Percentiles rank a stretch among this genome's conserved stretches.
Conservation (phyloP, 2,329 filamentous ascomycete genomes). For the Ceratocystiopsis brevicomis region DNA sequence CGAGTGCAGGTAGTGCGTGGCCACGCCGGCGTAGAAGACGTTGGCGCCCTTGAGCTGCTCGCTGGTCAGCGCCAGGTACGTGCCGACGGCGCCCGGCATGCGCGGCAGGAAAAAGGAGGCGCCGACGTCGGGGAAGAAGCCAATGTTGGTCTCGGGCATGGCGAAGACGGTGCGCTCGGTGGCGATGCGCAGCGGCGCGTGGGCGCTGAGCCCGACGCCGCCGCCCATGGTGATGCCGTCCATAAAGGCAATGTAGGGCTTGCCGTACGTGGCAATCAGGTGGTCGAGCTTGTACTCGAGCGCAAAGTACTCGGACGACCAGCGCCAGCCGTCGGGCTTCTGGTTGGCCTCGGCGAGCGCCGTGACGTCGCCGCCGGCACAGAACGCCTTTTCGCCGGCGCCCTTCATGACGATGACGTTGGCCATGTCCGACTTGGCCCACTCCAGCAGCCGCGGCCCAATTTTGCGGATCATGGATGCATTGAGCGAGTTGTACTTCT, state of each 20-base stretch:
- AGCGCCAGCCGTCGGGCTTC: constrained; percentile 46
- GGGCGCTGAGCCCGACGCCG: constrained; percentile 81
- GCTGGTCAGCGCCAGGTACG: constrained; percentile 84
- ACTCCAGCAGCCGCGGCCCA: constrained; percentile 71
- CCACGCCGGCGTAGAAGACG: constrained; percentile 76
- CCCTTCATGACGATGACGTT: constrained; percentile 89
- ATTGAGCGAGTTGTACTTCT: constrained; percentile 82
- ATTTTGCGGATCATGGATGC: constrained; percentile 94
- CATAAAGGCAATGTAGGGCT: constrained; percentile 90
- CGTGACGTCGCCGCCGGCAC: constrained; percentile 80
- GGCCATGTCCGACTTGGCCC: constrained; percentile 85
- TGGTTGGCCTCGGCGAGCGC: constrained; percentile 58
- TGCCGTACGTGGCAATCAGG: constrained; percentile 78
- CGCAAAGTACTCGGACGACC: constrained; percentile 70
- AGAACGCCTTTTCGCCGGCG: constrained; percentile 67
- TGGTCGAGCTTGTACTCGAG: constrained; percentile 95
- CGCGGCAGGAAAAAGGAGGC: constrained; percentile 89
- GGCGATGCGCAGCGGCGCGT: constrained; percentile 89
- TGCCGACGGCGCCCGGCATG: constrained; percentile 71
- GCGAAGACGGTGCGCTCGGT: constrained; percentile 91
- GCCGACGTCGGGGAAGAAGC: constrained; percentile 96
- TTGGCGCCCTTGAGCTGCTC: constrained; percentile 66
- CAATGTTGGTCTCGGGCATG: constrained; percentile 97
- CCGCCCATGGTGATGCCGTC: constrained; percentile 98
- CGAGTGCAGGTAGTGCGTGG: constrained; percentile 92